Evolutionary conservation across 192 early-diverging fungal genomes (phyloP), one percentile per base, ranked within the genome.

Genomic region (Coemansia sp.): DNA sequence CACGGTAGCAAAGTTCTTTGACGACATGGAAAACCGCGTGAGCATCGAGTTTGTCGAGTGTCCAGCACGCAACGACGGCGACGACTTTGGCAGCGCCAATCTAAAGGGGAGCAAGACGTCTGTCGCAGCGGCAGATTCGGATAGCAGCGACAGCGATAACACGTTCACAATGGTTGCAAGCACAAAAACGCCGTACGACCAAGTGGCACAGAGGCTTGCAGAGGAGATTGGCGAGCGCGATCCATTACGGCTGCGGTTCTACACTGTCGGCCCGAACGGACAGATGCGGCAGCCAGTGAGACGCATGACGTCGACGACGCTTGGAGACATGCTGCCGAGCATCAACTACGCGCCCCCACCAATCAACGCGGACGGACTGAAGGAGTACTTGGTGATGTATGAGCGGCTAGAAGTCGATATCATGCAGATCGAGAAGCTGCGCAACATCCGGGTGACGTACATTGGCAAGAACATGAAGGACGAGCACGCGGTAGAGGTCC

Each of bases 381-480:
- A 72, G 42, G 68, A 80, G 37, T 77, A 76, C 37, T 64, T 83
- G 12, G 61, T 99, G 9, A 86, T 82, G 60, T 99, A 95, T 73
- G 95, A 99, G 71, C 82, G 93, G 46, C 60, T 97, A 49, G 90
- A 94, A 33, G 84, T 95, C 21, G 83, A 87, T 37, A 82, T 97
- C 20, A 69, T 81, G 25, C 94, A 99, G 74, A 74, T 97, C 23
- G 95, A 97, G 59, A 88, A 65, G 33, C 95, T 94, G 73, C 84
- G 87, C 39, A 70, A 66, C 51, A 60, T 95, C 12, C 90, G 88
- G 31, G 82, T 96, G 7, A 84, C 68, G 12, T 92, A 81, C 68
- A 78, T 94, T 16, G 88, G 89, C 39, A 82, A 81, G 4, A 82
- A 81, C 20, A 72, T 88, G 56, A 87, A 87, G 61, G 91, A 94